Base-by-base conservation (phyloP, 1,284 basidiomycete genomes). In the Moniliella sp. region DNA sequence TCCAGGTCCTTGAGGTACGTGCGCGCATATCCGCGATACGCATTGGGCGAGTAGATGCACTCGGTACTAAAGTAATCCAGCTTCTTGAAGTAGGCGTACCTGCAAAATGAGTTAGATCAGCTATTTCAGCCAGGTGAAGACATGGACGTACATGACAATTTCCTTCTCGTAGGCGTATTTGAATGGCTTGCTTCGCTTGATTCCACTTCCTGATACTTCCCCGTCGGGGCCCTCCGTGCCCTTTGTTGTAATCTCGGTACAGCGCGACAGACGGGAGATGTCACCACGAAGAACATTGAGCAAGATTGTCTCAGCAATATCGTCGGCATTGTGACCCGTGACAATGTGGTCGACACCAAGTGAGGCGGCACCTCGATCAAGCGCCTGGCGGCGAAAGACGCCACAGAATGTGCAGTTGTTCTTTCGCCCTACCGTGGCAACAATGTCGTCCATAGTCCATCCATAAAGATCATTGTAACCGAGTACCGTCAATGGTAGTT, bases 251-350 rank as follows among this genome's bases (percentile, higher is more conserved):
- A 99, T 88, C 28, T 76, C 70, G 0, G 88, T 97, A 61, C 88
- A 97, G 32, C 88, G 70, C 10, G 81, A 80, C 4, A 99, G 68
- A 17, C 88, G 72, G 4, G 86, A 81, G 34, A 97, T 86, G 60
- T 99, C 88, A 5, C 88, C 88, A 28, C 88, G 74, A 72, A 99
- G 83, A 37, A 97, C 81, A 55, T 99, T 99, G 88, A 99, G 97
- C 11, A 99, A 64, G 0, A 99, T 79, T 0, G 88, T 99, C 65
- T 99, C 88, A 5, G 88, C 88, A 28, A 97, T 86, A 62, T 99
- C 88, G 52, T 99, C 88, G 18, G 88, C 88, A 57, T 99, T 99
- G 63, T 99, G 88, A 0, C 88, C 88, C 0, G 88, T 99, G 2
- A 99, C 86, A 40, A 99, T 94, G 56, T 99, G 91, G 49, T 94